Base-by-base conservation (phyloP, 1,284 basidiomycete species). In the Cerioporus squamosus region DNA sequence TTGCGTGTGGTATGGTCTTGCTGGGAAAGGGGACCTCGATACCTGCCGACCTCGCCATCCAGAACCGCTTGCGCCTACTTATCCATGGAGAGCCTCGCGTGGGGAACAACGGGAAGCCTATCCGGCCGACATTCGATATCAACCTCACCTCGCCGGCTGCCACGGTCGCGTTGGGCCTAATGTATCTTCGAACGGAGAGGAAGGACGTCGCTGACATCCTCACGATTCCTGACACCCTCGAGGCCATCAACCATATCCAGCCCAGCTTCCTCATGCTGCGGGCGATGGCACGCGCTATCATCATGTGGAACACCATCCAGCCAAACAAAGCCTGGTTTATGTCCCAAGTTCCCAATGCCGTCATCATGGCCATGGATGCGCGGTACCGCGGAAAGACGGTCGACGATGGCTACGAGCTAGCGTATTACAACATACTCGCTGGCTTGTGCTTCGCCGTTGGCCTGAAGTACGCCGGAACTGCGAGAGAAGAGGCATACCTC, bases 1-100 rank as follows among this genome's bases (percentile, higher is more conserved):
- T 98, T 44, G 88, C 93, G 0, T 97, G 97, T 69, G 97, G 97
- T 0, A 91, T 98, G 82, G 91, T 97, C 72, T 96, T 98, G 90
- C 83, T 99, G 5, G 95, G 94, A 7, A 90, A 88, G 65, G 95
- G 95, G 0, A 84, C 87, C 0, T 78, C 83, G 5, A 85, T 88
- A 49, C 90, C 90, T 2, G 91, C 92, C 1, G 94, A 96, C 66
- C 75, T 88, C 59, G 78, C 80, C 15, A 79, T 93, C 58, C 75
- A 95, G 17, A 79, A 83, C 23, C 83, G 87, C 17, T 74, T 96
- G 38, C 85, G 83, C 31, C 73, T 84, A 17, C 82, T 93, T 36
- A 84, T 95, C 49, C 87, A 91, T 55, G 93, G 93, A 15, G 87
- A 91, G 68, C 73, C 78, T 2, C 61, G 63, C 20, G 75, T 39